phyloP scores from a whole-genome alignment of 2,329 filamentous ascomycete species.

The Thielaviopsis musarum region DNA sequence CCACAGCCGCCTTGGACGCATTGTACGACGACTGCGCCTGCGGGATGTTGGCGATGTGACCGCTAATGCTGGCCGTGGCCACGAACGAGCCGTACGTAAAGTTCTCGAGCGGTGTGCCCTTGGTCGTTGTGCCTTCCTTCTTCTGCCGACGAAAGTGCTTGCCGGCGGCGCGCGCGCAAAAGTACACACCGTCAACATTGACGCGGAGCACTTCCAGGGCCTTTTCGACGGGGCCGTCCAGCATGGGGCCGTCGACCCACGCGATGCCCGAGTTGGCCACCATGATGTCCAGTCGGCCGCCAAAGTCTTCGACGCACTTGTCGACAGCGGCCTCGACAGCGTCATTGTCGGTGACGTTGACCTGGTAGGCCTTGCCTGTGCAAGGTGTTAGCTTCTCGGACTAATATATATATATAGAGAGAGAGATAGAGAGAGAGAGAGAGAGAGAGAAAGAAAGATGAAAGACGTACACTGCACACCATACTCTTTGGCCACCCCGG shows the following conservation, averaged over 20 bases:
- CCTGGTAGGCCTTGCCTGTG: slow-evolving; percentile 43
- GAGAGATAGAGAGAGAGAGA: background rate
- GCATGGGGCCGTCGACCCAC: slow-evolving; percentile 51
- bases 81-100: slow-evolving; percentile 55
- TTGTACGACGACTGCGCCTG: slow-evolving; percentile 62
- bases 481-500: slow-evolving; percentile 16
- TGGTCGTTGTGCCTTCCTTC: slow-evolving; percentile 43
- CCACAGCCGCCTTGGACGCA: slow-evolving; percentile 49
- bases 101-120: slow-evolving; percentile 43
- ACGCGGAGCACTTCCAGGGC: slow-evolving; percentile 52
- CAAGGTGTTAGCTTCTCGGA: background rate
- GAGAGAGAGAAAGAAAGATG: background rate
- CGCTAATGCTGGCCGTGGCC: slow-evolving; percentile 63
- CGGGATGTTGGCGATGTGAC: slow-evolving; percentile 61
- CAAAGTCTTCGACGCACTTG: slow-evolving; percentile 16
- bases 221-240: slow-evolving; percentile 46
- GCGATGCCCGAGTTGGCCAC: slow-evolving; percentile 43
- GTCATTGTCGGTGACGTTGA: slow-evolving; percentile 25
- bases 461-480: slow-evolving; percentile 45
- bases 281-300: slow-evolving; percentile 30
- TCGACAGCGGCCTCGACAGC: slow-evolving; percentile 47
- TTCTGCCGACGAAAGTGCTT: slow-evolving; percentile 55
- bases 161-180: slow-evolving; percentile 55
- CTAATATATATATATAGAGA: no score
- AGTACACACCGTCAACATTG: slow-evolving; percentile 63